Evolutionary conservation across 148 eudicot species (phyloP).

Genomic region (Fagopyrum homotropicum): DNA sequence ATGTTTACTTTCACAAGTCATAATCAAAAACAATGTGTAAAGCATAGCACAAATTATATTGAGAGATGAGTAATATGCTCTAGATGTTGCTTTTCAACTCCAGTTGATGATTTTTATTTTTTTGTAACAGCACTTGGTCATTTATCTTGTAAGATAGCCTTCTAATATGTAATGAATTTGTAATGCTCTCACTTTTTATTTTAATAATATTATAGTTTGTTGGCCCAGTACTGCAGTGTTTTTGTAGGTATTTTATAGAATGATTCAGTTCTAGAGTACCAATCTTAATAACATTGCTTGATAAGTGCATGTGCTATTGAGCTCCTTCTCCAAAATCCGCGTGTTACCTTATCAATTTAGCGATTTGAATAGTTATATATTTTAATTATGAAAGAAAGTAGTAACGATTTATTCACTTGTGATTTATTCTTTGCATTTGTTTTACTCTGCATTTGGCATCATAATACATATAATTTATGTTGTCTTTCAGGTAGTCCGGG

Average conservation of each 20-base stretch:
- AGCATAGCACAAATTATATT: no score
- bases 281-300: background rate
- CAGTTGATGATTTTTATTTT: no score
- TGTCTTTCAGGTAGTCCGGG: constrained; percentile 64
- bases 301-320: background rate
- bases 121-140: no score
- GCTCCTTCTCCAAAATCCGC: background rate
- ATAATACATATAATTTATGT: constrained; percentile 1
- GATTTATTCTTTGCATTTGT: background rate
- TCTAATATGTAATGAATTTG: background rate
- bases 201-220: no score
- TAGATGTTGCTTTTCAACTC: background rate
- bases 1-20: background rate
- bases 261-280: background rate
- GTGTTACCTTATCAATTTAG: background rate
- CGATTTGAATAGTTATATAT: background rate
- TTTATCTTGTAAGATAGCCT: no score
- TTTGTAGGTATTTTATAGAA: background rate
- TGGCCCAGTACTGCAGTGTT: background rate
- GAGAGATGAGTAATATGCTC: background rate
- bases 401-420: background rate
- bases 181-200: background rate
- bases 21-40: background rate
- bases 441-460: background rate
- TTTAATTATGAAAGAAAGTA: background rate